Base-by-base conservation (phyloP, 2,329 filamentous ascomycete genomes). In the Cytospora piceicola region DNA sequence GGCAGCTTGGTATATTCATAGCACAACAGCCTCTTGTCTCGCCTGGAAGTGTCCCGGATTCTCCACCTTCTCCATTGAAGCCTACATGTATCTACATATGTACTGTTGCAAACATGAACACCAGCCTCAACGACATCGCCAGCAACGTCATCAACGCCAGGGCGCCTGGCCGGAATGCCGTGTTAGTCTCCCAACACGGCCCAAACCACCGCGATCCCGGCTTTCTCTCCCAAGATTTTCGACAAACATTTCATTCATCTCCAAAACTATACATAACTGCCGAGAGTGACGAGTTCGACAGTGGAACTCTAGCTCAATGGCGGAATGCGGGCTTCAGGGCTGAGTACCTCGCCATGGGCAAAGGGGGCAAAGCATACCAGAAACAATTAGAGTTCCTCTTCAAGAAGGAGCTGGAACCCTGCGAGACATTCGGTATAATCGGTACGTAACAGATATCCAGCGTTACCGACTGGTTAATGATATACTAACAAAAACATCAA, bases 251-350 rank as follows among this genome's bases (percentile, higher is more conserved):
- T 6, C 61, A 63, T 5, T 17, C 61, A 3, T 71, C 75, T 0
- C 77, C 78, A 0, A 81, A 77, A 57, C 68, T 82, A 2, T 82
- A 81, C 64, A 67, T 82, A 22, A 81, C 79, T 0, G 77, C 78
- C 3, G 80, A 82, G 55, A 72, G 70, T 42, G 77, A 80, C 11
- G 76, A 79, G 0, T 82, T 82, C 64, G 80, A 82, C 65, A 46
- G 70, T 3, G 20, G 71, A 0, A 79, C 76, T 0, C 34, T 82
- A 0, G 64, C 64, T 0, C 77, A 79, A 24, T 82, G 80, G 80
- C 73, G 71, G 24, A 75, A 74, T 14, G 80, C 82, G 63, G 78
- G 78, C 0, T 82, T 82, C 64, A 68, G 79, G 11, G 79, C 79
- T 11, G 75, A 78, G 57, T 82, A 82, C 29, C 67, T 82, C 39